Evolutionary conservation across 225 moss, liverwort and hornwort species (phyloP), one percentile per base, ranked within the genome.

Genomic region (Antitrichia curtipendula): DNA sequence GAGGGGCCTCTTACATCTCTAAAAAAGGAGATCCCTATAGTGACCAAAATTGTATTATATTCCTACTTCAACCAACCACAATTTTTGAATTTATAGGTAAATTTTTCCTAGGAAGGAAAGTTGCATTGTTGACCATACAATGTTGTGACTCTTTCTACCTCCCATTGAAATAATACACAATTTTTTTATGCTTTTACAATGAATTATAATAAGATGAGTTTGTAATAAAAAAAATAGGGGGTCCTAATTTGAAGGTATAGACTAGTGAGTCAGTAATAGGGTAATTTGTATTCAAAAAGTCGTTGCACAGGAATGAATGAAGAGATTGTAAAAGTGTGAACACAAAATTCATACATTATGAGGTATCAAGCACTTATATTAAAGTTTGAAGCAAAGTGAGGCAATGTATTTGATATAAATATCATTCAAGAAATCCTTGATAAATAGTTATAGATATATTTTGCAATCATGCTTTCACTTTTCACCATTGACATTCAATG

Each of bases 91-190:
- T 66, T 38, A 12, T 1, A 10, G 0, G 4, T 68, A 22, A 38
- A 38, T 38, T 12, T 4, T 4, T 68, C 1, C 1, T 2, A 68
- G 5, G 10, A 13, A n/a, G 2, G 4, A 6, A 22, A 22, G 4
- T 38, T 68, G 38, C 7, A 68, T 68, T 38, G 2, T 22, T 22
- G 68, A 7, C 0, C 38, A 38, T 12, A 66, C 1, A n/a, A 65
- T n/a, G 12, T 65, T 18, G 19, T 36, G 1, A 66, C 22, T 66
- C 5, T n/a, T n/a, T 66, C 0, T 21, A 2, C 40, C 40, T 69
- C 13, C 14, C 5, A 40, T 14, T 25, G 25, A 24, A 40, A 40
- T 24, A 24, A 7, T 68, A 13, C 1, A 40, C 1, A 13, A 13
- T 13, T 22, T 17, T 38, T 38, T 38, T 12, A 68, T 0, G 0